These are phyloP conservation scores for Trichoderma semiorbis DNA, from an alignment of 2,329 filamentous ascomycete species.

Conservation along the genomic window DNA sequence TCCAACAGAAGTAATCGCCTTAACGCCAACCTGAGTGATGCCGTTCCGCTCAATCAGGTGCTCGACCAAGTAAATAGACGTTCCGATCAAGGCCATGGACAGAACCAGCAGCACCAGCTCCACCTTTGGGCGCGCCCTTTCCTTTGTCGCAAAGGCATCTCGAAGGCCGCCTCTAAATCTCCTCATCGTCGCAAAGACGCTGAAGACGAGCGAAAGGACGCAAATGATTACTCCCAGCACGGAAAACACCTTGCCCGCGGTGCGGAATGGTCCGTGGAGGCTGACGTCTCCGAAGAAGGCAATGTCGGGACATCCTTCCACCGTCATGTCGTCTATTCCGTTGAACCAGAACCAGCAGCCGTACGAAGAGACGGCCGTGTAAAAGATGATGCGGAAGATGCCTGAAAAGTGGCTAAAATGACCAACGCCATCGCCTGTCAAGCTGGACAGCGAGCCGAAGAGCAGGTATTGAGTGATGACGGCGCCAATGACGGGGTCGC, in stretches of 20 bases:
- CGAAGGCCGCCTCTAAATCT: conserved; percentile 19
- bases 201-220: conserved; percentile 1
- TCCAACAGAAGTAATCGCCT: conserved; percentile 20
- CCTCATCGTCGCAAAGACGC: conserved; percentile 1
- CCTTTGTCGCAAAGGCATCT: conserved; percentile 4
- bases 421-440: conserved; percentile 26
- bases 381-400: conserved; percentile 24
- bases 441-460: conserved; percentile 26
- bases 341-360: conserved; percentile 27
- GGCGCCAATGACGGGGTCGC: conserved; percentile 20
- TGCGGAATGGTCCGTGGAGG: conserved; percentile 23
- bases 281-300: conserved; percentile 22
- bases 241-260: conserved; percentile 20
- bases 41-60: conserved; percentile 23
- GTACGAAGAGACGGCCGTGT: conserved; percentile 24
- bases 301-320: conserved; percentile 12
- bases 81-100: conserved; percentile 22
- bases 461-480: conserved; percentile 27
- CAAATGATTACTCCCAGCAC: conserved; percentile 22
- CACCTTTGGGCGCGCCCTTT: conserved; percentile 19
- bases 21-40: conserved; percentile 18
- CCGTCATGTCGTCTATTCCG: conserved; percentile 23
- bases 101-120: conserved; percentile 23
- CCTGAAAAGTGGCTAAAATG: conserved; percentile 23
- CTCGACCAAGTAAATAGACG: conserved; percentile 23